Evolutionary conservation across 2,329 filamentous ascomycete species (phyloP).

Genomic region (Exophiala mesophila): DNA sequence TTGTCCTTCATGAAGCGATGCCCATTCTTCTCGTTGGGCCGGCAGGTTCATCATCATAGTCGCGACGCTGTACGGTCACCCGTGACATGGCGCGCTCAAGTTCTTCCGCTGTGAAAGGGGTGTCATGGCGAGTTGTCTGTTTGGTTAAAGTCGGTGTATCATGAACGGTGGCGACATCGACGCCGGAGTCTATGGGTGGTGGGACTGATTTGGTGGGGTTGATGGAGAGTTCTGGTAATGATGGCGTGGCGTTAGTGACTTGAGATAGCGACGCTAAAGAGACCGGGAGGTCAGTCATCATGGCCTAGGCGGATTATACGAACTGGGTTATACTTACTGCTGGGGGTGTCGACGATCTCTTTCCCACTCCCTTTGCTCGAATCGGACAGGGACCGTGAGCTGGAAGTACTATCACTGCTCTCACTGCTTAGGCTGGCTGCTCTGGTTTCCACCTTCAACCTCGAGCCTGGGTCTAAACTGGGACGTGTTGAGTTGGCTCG

Average conservation of each 20-base stretch:
- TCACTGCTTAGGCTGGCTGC: slow-evolving; percentile 1
- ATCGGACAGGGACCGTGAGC: background rate
- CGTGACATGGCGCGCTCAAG: slow-evolving; percentile 25
- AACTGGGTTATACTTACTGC: slow-evolving; percentile 5
- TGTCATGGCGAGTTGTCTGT: slow-evolving; percentile 19
- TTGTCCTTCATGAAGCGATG: slow-evolving; percentile 57
- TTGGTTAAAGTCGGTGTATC: slow-evolving; percentile 7
- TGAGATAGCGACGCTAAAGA: slow-evolving; percentile 16
- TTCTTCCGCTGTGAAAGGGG: slow-evolving; percentile 25
- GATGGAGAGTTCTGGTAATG: slow-evolving; percentile 5
- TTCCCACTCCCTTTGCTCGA: slow-evolving; percentile 12
- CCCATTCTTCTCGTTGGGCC: background rate
- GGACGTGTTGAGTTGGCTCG: background rate
- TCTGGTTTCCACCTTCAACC: slow-evolving; percentile 9
- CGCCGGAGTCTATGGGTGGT: background rate
- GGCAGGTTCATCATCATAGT: background rate
- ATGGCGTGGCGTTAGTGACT: slow-evolving; percentile 13
- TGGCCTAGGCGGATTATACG: no score
- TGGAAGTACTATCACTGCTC: background rate
- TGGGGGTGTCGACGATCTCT: slow-evolving; percentile 10
- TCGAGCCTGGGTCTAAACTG: slow-evolving; percentile 1
- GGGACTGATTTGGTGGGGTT: background rate
- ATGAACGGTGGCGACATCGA: background rate
- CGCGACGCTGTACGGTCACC: slow-evolving; percentile 15
- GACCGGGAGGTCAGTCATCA: no score